A percentile compares a stretch with the other conserved stretches of the same genome.
Conservation (phyloP, 768 basidiomycete genomes). For the Mycena leptocephala region DNA sequence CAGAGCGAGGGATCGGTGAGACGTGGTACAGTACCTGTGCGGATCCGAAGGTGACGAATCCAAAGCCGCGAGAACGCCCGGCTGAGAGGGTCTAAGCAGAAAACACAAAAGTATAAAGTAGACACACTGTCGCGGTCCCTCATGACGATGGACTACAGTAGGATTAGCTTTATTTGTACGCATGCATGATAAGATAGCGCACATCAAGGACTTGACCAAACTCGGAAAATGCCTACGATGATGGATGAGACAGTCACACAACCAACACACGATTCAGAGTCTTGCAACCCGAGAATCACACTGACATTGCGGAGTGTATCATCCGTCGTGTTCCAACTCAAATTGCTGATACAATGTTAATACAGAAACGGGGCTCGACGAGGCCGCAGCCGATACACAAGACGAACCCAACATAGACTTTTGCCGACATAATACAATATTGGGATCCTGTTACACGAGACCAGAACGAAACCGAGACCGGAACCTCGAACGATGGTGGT, state of each 20-base stretch:
- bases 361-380: slow-evolving; percentile 65
- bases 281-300: slow-evolving; percentile 61
- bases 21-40: slow-evolving; percentile 27
- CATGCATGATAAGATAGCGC: slow-evolving; percentile 68
- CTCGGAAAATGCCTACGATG: slow-evolving; percentile 84
- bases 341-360: slow-evolving; percentile 80
- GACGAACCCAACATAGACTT: slow-evolving; percentile 97
- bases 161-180: slow-evolving; percentile 57
- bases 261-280: slow-evolving; percentile 44
- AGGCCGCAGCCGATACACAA: slow-evolving; percentile 66
- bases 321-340: slow-evolving; percentile 98
- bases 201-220: slow-evolving; percentile 94
- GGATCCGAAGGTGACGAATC: slow-evolving; percentile 88
- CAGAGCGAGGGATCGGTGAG: background rate
- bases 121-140: slow-evolving; percentile 89
- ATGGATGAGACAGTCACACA: slow-evolving; percentile 63
- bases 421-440: slow-evolving; percentile 81
- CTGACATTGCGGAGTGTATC: slow-evolving; percentile 91
- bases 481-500: slow-evolving; percentile 70
- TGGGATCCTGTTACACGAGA: slow-evolving; percentile 68
- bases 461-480: slow-evolving; percentile 67
- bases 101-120: background rate
- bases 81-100: slow-evolving; percentile 46
- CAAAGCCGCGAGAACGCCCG: slow-evolving; percentile 96
- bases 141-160: slow-evolving; percentile 93